Base-by-base conservation (phyloP, 164 flowering plant genomes). In the Cinnamomum micranthum region DNA sequence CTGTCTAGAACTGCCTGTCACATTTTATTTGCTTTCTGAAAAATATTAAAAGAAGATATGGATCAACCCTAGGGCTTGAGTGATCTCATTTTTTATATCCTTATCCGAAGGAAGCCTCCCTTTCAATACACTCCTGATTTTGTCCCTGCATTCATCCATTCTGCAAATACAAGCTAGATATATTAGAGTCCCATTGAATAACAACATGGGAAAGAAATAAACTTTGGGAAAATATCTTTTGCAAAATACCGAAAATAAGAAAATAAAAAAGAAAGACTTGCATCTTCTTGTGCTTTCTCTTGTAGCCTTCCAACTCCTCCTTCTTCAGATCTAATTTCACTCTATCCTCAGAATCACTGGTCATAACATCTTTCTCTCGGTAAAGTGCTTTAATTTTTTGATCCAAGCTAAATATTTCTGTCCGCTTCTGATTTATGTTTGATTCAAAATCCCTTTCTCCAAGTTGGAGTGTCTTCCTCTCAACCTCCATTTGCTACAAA, bases 91-190 rank as follows among this genome's bases (percentile, higher is more conserved):
- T 68, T 91, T 95, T 79, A 93, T 75, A 85, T 95, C 96, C 81
- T 87, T 92, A 72, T 92, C 99, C 55, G 85, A 72, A 78, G 99
- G 98, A 81, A 92, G 82, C 82, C 99, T 91, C 75, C 99, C 98
- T 81, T 92, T 95, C 35, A 95, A 89, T 69, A 87, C 92, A 66
- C 85, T 85, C 81, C 89, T 83, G 71, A 93, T 88, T 80, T 66
- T 92, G 25, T 90, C 97, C 76, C 80, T 93, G 89, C 78, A 58
- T 11, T 93, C 99, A 66, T 93, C 95, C 79, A 93, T 78, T 88
- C 99, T 95, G 88, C 20, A 65, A 77, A 82, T 76, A 23, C 47
- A 76, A 58, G 80, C 14, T 31, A 58, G 10, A 75, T 51, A 73
- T 75, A 68, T 72, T 33, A 77, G 67, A 66, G 47, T 75, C 55